Base-by-base conservation (phyloP, 148 eudicot species). In the Beta vulgaris region DNA sequence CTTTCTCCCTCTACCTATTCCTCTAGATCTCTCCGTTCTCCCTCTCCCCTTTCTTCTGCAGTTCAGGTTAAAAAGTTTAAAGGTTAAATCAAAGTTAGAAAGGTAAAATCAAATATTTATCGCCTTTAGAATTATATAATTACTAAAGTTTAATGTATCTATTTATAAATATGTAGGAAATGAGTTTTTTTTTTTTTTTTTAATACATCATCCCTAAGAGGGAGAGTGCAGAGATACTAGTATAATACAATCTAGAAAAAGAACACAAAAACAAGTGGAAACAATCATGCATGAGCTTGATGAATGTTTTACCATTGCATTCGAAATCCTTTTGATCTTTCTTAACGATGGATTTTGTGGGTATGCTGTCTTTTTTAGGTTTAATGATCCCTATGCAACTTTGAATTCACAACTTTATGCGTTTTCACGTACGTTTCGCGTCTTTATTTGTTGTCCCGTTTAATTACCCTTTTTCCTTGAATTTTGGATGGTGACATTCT, bases 311-410 rank as follows among this genome's bases (percentile, higher is more conserved):
- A 36, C 37, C 25, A 57, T 72, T 61, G 68, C 57, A 60, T 59
- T 60, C 31, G 6, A 58, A 61, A 58, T 73, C 32, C 31, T 60
- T 51, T 29, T 25, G 61, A 1, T 5, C 8, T 16, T 71, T 55
- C 13, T 36, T 57, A 16, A 42, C 42, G 61, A 42, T 58, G 2
- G 64, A 37, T 28, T 59, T 39, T 42, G 76, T 59, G 29, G 68
- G 43, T 12, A 59, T 73, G 76, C 36, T 44, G 11, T 12, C 4
- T 40, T 73, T 49, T 53, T 73, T 60, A n/a, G n/a, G 37, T 73
- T 73, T 73, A 61, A 40, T 43, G 76, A 73, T 73, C 76, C 68
- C 76, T 18, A 73, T 60, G 68, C 18, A 73, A 23, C 19, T 21
- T 58, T 11, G 29, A 37, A 13, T 42, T 59, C 3, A 15, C 43